Percentiles rank a stretch among this genome's conserved stretches.
phyloP scores from a whole-genome alignment of 345 rosid genomes.

The Psidium guajava region DNA sequence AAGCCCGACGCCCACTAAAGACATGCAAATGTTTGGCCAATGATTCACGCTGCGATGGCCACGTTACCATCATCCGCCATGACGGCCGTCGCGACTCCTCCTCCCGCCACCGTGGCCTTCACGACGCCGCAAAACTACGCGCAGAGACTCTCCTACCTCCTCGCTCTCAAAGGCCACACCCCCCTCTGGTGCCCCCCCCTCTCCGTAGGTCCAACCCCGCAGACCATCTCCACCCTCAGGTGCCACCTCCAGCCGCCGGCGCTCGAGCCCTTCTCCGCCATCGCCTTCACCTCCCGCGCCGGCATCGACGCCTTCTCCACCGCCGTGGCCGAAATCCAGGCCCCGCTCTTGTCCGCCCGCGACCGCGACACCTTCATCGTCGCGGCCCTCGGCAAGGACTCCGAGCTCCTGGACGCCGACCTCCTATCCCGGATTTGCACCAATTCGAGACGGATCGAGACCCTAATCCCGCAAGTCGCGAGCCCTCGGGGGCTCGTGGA shows the following conservation, averaged over 20 bases:
- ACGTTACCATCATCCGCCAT: neutral
- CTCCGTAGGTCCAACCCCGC: slow-evolving; percentile 25
- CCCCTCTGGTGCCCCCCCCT: slow-evolving; percentile 57
- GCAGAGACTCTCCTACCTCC: slow-evolving; percentile 23
- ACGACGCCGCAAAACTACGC: slow-evolving; percentile 52
- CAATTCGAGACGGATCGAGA: slow-evolving; percentile 3
- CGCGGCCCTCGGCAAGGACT: slow-evolving; percentile 43
- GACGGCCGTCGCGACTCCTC: neutral
- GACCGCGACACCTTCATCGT: slow-evolving; percentile 10
- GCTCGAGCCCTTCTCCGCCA: slow-evolving; percentile 31
- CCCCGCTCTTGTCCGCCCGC: slow-evolving; percentile 20
- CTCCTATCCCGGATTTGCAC: slow-evolving; percentile 21
- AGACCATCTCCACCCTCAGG: slow-evolving; percentile 5
- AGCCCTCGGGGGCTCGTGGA: slow-evolving; percentile 28
- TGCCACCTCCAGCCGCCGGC: slow-evolving; percentile 20
- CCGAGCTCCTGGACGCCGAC: slow-evolving; percentile 20
- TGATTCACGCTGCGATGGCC: neutral
- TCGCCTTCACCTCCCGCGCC: slow-evolving; percentile 47
- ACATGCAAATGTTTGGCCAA: neutral
- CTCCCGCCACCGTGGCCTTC: slow-evolving; percentile 22
- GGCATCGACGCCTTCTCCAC: slow-evolving; percentile 27
- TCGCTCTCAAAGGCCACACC: slow-evolving; percentile 19
- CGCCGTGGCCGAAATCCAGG: slow-evolving; percentile 7
- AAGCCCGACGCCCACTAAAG: neutral
- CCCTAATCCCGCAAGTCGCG: slow-evolving; percentile 25